Base-by-base conservation (phyloP, 2,329 filamentous ascomycete genomes). In the Aureobasidium sp. region DNA sequence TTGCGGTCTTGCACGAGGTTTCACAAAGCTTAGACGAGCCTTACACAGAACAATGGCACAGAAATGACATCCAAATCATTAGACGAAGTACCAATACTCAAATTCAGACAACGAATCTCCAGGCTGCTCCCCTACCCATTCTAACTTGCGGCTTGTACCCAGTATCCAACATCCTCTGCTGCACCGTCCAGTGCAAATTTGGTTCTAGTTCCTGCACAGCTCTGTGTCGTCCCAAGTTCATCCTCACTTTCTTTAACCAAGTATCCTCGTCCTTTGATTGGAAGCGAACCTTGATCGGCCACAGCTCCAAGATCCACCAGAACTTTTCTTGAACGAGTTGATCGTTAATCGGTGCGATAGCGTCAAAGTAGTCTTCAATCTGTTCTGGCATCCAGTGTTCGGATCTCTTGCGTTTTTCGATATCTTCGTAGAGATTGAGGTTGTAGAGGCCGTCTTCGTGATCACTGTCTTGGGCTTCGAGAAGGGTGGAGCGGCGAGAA, bases 281-380 rank as follows among this genome's bases (percentile, higher is more conserved):
- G 2, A 77, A 59, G 1, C 70, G 65, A 2, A 78, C 69, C 61
- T 78, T 75, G 9, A 78, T 69, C 0, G 76, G 77, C 74, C 73
- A 77, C 21, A 76, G 62, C 63, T 79, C 77, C 1, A 78, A 67
- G 4, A 77, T 63, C 77, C 77, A 79, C 77, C 77, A 79, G 3
- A 66, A 65, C 51, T 72, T 76, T 1, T 72, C 72, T 11, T 71
- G 54, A 1, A 62, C 67, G 2, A 78, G 68, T 63, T 75, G 72
- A 57, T 79, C 77, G 50, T 77, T 77, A 50, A 77, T 68, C 0
- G 69, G 67, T n/a, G 72, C 66, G n/a, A 75, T 62, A 5, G 72
- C 68, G 61, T 79, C 77, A 53, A 78, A 78, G 63, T 74, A 73
- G 59, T 78, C 75, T 67, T 79, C 77, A 6, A 71, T 70, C 45